Evolutionary conservation across 345 rosid genomes (phyloP).

Genomic region (Rubroshorea leprosula): DNA sequence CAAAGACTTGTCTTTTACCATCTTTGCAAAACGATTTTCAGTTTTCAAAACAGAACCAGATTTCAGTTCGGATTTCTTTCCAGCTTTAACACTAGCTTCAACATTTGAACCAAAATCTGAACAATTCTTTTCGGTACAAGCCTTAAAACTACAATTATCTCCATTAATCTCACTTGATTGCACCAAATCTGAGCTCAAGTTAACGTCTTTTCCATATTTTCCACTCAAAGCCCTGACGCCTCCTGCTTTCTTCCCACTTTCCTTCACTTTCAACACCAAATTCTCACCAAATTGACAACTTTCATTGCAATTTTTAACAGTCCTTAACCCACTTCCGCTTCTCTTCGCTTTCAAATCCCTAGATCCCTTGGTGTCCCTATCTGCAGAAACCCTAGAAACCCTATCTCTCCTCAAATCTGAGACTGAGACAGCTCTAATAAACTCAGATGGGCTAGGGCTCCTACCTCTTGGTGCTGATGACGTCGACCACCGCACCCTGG

Average conservation of each 20-base stretch:
- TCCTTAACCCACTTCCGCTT: constrained; percentile 5
- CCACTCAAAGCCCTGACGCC: constrained; percentile 18
- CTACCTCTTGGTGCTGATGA: constrained; percentile 74
- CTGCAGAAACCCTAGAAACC: constrained; percentile 25
- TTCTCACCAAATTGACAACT: constrained; percentile 28
- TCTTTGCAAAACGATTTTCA: constrained; percentile 22
- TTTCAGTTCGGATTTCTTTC: constrained; percentile 22
- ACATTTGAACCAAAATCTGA: constrained; percentile 21
- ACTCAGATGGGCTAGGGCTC: constrained; percentile 77
- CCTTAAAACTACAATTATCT: constrained; percentile 12
- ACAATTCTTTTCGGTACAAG: constrained; percentile 8
- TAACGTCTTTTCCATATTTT: constrained; percentile 15
- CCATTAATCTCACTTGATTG: constrained; percentile 21
- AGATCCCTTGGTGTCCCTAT: constrained; percentile 21
- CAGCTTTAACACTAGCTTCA: constrained; percentile 9
- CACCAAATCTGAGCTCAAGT: constrained; percentile 17
- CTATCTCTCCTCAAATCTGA: constrained; percentile 40
- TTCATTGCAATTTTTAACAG: constrained; percentile 27
- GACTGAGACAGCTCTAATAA: constrained; percentile 40
- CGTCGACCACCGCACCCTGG: constrained; percentile 43
- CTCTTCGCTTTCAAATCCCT: constrained; percentile 18
- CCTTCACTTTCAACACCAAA: constrained; percentile 24
- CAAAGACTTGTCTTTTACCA: constrained; percentile 25
- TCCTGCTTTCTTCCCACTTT: constrained; percentile 15
- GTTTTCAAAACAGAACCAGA: constrained; percentile 24